Conservation (phyloP, 306 rosid species). For the Gleditsia sinensis region DNA sequence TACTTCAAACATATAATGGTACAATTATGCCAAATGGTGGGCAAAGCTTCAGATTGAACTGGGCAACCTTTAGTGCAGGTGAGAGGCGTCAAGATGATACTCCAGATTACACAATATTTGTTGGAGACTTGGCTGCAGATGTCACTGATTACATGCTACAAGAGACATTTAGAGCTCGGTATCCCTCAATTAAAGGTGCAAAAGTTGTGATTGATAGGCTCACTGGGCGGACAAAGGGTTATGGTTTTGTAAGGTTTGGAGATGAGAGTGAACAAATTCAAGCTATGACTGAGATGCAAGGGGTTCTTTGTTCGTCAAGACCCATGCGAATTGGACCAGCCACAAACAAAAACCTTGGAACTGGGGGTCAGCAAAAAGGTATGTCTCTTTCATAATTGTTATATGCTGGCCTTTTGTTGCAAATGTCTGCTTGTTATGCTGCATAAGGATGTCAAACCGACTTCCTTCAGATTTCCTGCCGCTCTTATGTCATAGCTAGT, state of each 20-base stretch:
- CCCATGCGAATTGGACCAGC: slow-evolving; percentile 98
- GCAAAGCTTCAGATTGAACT: slow-evolving; percentile 84
- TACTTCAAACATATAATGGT: slow-evolving; percentile 76
- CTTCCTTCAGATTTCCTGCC: background rate
- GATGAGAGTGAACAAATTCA: slow-evolving; percentile 85
- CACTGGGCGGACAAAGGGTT: slow-evolving; percentile 91
- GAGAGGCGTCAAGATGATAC: slow-evolving; percentile 85
- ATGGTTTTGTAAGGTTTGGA: slow-evolving; percentile 89
- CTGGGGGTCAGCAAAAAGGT: slow-evolving; percentile 89
- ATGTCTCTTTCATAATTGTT: slow-evolving; percentile 26
- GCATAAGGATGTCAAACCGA: background rate
- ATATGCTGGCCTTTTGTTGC: background rate
- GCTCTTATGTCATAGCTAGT: background rate
- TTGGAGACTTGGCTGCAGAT: slow-evolving; percentile 92
- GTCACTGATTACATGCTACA: slow-evolving; percentile 76
- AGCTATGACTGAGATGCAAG: slow-evolving; percentile 97
- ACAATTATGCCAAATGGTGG: slow-evolving; percentile 87
- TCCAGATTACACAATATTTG: slow-evolving; percentile 87
- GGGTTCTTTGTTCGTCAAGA: slow-evolving; percentile 86
- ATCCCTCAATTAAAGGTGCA: slow-evolving; percentile 73
- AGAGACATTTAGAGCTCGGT: slow-evolving; percentile 68
- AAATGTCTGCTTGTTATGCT: slow-evolving; percentile 4
- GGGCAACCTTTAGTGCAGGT: slow-evolving; percentile 87
- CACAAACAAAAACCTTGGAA: slow-evolving; percentile 79
- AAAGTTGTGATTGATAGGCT: slow-evolving; percentile 96